These are phyloP conservation scores for Dentipellis sp. DNA, from an alignment of 768 basidiomycete genomes.

Conservation along the genomic window DNA sequence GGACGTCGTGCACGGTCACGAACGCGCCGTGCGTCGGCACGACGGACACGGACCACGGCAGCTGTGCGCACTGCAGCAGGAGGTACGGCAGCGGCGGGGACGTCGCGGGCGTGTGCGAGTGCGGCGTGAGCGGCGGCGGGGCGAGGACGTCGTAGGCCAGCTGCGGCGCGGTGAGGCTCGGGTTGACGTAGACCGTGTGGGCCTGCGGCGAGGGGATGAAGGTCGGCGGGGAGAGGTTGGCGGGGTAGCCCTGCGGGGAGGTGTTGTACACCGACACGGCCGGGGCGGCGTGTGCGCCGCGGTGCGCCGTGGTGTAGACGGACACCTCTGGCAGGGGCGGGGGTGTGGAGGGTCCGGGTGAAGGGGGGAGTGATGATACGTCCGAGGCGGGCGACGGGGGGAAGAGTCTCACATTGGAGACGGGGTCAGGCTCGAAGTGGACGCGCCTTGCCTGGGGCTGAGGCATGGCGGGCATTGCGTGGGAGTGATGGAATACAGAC, in stretches of 20 bases:
- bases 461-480: not conserved
- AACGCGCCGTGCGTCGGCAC: not conserved
- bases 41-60: not conserved
- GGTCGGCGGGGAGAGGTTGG: not conserved
- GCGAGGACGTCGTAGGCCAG: not conserved
- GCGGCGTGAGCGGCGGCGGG: not conserved
- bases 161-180: not conserved
- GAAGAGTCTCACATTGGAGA: not conserved
- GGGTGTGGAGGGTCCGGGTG: not conserved
- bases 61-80: not conserved
- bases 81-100: not conserved
- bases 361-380: not conserved
- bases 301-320: not conserved
- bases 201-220: not conserved
- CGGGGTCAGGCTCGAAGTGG: not conserved
- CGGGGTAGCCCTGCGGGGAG: not conserved
- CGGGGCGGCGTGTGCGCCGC: no score
- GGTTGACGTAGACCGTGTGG: not conserved
- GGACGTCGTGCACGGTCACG: not conserved
- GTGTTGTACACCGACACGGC: not conserved
- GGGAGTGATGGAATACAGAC: no score
- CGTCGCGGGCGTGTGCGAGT: not conserved
- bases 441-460: not conserved
- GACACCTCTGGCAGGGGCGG: not conserved
- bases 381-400: not conserved